Conservation (phyloP, 345 rosid species). For the Lumnitzera littorea region DNA sequence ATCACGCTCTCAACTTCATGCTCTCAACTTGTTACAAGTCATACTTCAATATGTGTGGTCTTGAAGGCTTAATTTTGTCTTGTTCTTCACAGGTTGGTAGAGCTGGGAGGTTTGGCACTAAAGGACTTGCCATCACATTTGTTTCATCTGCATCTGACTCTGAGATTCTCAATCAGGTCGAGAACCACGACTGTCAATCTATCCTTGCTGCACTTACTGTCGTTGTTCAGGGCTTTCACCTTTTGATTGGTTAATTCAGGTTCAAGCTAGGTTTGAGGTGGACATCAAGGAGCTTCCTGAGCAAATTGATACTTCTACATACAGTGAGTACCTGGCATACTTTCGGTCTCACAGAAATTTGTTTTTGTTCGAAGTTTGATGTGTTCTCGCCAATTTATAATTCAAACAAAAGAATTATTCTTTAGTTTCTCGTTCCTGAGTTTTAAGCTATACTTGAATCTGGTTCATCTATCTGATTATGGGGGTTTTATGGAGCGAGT, state of each 20-base stretch:
- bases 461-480: too few species aligned
- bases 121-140: conserved; percentile 96
- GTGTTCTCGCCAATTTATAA: too few species aligned
- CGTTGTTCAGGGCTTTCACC: not conserved
- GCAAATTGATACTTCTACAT: conserved; percentile 90
- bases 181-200: not conserved
- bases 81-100: conserved; percentile 64
- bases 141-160: conserved; percentile 90
- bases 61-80: not conserved
- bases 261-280: conserved; percentile 93
- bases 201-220: not conserved
- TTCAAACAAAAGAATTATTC: too few species aligned
- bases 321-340: conserved; percentile 40
- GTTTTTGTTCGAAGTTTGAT: too few species aligned
- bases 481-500: too few species aligned
- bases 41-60: not conserved
- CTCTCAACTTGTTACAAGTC: not conserved
- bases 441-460: too few species aligned
- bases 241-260: conserved; percentile 30
- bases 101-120: conserved; percentile 99
- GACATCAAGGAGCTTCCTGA: conserved; percentile 97
- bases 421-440: too few species aligned
- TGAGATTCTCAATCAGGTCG: conserved; percentile 90
- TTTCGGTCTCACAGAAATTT: too few species aligned
- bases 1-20: not conserved